Base-by-base conservation (phyloP, 495 filamentous ascomycete genomes). In the Bryoglossum gracile region DNA sequence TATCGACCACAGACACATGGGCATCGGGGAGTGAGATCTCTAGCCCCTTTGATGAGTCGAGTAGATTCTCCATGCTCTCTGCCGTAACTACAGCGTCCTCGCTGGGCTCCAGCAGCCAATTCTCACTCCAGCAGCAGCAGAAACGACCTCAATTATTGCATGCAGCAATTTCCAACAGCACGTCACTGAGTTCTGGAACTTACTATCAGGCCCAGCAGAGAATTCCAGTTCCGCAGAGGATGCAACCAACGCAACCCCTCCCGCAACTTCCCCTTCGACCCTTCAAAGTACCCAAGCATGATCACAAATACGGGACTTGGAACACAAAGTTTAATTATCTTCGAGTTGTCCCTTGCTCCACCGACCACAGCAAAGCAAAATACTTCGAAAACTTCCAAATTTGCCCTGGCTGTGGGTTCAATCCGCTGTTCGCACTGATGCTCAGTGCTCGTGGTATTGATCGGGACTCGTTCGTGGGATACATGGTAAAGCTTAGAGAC, bases 341-440 rank as follows among this genome's bases (percentile, higher is more conserved):
- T 3, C 50, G 55, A 2, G 55, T 57, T 4, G 44, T 57, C 21
- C 55, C 55, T 0, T 57, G 55, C 39, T 25, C 35, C 4, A 40
- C 37, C 16, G 46, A 57, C 23, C 55, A 57, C 21, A 53, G 55
- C 26, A 9, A 30, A 10, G 14, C 40, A 13, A 16, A n/a, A 10
- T 57, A 50, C 50, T 26, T 53, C 34, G 32, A 30, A 2, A 13
- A 33, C 17, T 57, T 54, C 37, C 17, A 32, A 5, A 25, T 18
- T 35, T 57, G 55, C 25, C 13, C 21, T 5, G 21, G 50, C 8
- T 57, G 55, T 33, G 55, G 55, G 4, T 57, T 57, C 28, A 46
- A 45, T 8, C 44, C 34, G 14, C 50, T 45, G 45, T 50, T 53
- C 36, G 41, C 44, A 13, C 35, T 57, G 9, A 57, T 57, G 55